A percentile compares a stretch with the other conserved stretches of the same genome.
phyloP scores from a whole-genome alignment of 768 basidiomycete species.

The Obba rivulosa region DNA sequence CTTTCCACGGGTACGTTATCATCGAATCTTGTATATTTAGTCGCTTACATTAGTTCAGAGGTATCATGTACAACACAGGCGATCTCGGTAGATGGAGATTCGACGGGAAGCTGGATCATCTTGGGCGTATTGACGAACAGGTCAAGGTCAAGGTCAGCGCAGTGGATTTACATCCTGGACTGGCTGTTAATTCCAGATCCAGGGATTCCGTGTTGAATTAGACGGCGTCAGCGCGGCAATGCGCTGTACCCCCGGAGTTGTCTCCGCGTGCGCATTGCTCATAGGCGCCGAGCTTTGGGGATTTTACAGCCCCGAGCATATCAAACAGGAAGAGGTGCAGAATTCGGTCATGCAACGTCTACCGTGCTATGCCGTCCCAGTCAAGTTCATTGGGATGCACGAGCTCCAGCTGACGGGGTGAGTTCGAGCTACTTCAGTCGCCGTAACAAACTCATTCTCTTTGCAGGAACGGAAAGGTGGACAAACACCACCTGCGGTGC shows the following conservation, averaged over 20 bases:
- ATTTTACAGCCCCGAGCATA: conserved; percentile 35
- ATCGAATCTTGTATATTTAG: background rate
- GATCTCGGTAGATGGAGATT: conserved; percentile 52
- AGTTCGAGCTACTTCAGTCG: background rate
- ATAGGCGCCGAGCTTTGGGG: conserved; percentile 46
- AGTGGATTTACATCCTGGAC: too few relatives aligned
- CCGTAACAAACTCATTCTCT: too few relatives aligned
- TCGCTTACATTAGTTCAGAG: conserved; percentile 9
- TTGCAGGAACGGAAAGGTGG: conserved; percentile 28
- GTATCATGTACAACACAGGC: conserved; percentile 57
- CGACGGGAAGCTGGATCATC: conserved; percentile 50
- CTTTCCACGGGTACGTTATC: conserved; percentile 42
- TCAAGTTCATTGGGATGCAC: conserved; percentile 32
- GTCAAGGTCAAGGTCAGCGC: conserved; percentile 57
- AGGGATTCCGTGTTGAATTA: conserved; percentile 59
- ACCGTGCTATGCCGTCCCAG: conserved; percentile 51
- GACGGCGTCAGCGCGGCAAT: conserved; percentile 52
- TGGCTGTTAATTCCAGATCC: background rate
- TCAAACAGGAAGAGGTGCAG: conserved; percentile 30
- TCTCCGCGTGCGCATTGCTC: conserved; percentile 40
- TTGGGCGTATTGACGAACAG: conserved; percentile 58
- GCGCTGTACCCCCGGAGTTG: conserved; percentile 35
- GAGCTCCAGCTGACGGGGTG: conserved; percentile 45
- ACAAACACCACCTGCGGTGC: conserved; percentile 34
- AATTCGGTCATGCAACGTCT: conserved; percentile 36